Conservation (phyloP, 2,329 filamentous ascomycete genomes). For the Spiromastix sp. region DNA sequence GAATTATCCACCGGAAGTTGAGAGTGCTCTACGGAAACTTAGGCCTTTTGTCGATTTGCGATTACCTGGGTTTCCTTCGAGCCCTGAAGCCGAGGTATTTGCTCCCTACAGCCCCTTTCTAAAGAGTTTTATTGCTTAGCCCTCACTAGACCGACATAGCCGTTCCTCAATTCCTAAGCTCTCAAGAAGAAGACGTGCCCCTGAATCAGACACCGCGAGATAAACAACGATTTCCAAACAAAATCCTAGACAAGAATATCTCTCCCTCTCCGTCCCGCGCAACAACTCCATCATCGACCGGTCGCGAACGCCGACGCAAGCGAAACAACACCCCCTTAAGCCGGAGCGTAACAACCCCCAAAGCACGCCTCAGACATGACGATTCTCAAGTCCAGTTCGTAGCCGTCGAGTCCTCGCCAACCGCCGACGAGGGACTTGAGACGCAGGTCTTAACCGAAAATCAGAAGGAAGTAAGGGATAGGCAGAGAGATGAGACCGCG, state of each 20-base stretch:
- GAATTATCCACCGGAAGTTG: constrained; percentile 55
- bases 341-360: constrained; percentile 27
- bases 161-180: constrained; percentile 34
- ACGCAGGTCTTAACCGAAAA: constrained; percentile 69
- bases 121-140: too few relatives aligned
- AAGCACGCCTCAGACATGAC: constrained; percentile 58
- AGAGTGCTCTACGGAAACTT: constrained; percentile 51
- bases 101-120: too few relatives aligned
- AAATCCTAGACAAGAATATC: not conserved
- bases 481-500: constrained; percentile 54
- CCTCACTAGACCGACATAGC: constrained; percentile 9
- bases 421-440: constrained; percentile 39
- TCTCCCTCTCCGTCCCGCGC: constrained; percentile 8
- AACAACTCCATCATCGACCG: not conserved
- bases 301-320: constrained; percentile 8
- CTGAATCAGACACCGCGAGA: constrained; percentile 10
- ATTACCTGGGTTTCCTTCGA: constrained; percentile 38
- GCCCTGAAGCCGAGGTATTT: constrained; percentile 24
- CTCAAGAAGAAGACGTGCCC: constrained; percentile 40
- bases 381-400: constrained; percentile 75
- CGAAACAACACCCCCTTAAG: constrained; percentile 15
- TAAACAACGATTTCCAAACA: not conserved
- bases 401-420: constrained; percentile 51
- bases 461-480: constrained; percentile 66
- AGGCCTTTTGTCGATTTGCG: constrained; percentile 43